Conservation (phyloP, 306 rosid species). For the Cucumis cinereus region DNA sequence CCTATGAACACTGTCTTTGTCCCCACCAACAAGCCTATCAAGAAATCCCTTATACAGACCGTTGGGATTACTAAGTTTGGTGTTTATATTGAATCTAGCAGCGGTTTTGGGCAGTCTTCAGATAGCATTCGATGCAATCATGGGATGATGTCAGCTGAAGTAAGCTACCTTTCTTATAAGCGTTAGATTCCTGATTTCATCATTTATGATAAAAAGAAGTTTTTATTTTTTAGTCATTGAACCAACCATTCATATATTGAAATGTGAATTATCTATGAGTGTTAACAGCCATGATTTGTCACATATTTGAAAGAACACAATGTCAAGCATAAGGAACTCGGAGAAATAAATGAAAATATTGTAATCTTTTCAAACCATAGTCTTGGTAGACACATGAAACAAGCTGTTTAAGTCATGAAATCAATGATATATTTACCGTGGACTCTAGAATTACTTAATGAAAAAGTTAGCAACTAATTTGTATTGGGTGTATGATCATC, state of each 20-base stretch:
- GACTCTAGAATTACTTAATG: neutral
- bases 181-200: neutral
- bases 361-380: neutral
- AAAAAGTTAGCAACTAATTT: neutral
- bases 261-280: neutral
- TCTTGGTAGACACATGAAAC: neutral
- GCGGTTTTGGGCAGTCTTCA: constrained; percentile 70
- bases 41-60: constrained; percentile 63
- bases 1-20: constrained; percentile 84
- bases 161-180: constrained; percentile 18
- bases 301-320: neutral
- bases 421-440: neutral
- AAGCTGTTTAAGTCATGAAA: neutral
- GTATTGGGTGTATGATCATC: neutral
- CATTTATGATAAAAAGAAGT: neutral
- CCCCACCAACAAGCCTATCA: constrained; percentile 39
- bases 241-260: neutral
- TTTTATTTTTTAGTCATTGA: neutral
- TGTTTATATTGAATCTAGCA: constrained; percentile 78
- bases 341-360: neutral
- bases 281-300: neutral
- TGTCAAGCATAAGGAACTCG: neutral
- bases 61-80: constrained; percentile 86
- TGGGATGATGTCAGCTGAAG: constrained; percentile 93
- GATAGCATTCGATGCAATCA: constrained; percentile 88